A percentile compares a stretch with the other conserved stretches of the same genome.
Evolutionary conservation across 1,284 basidiomycete genomes (phyloP).

Genomic region (Schizophyllum commune): DNA sequence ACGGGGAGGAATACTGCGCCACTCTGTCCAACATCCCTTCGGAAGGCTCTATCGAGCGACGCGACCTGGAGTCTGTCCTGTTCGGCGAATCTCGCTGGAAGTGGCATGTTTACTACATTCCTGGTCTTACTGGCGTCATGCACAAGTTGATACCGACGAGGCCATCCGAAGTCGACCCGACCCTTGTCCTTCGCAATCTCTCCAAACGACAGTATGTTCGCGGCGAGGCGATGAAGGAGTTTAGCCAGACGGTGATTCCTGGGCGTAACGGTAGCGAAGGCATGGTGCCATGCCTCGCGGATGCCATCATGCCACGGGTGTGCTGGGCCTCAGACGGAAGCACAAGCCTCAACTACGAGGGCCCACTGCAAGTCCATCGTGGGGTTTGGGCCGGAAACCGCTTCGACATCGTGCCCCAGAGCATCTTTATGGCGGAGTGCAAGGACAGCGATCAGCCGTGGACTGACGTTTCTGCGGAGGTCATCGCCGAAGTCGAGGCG

Average conservation of each 20-base stretch:
- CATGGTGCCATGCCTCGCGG: neutral
- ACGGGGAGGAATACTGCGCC: too few species aligned
- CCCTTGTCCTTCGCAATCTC: constrained; percentile 4
- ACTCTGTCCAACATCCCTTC: too few species aligned
- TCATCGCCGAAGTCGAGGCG: constrained; percentile 2
- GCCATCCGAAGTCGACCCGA: too few species aligned
- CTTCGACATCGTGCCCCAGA: constrained; percentile 4
- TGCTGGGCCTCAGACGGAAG: constrained; percentile 1
- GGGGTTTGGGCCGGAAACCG: constrained; percentile 7
- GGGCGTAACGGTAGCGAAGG: too few species aligned
- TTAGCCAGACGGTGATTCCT: neutral
- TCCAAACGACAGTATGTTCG: constrained; percentile 1
- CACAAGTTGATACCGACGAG: too few species aligned
- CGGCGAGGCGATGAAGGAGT: neutral
- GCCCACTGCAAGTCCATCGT: neutral
- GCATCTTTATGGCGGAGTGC: neutral
- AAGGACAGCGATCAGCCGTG: neutral
- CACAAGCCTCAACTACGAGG: neutral
- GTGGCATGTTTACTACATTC: too few species aligned
- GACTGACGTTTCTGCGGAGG: constrained; percentile 2
- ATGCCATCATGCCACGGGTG: neutral
- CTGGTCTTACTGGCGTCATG: too few species aligned
- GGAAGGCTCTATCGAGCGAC: too few species aligned
- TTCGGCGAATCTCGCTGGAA: too few species aligned
- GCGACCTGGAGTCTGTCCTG: too few species aligned